Percentiles rank a stretch among this genome's conserved stretches.
phyloP scores from a whole-genome alignment of 2,329 filamentous ascomycete species.

The Fusarium oligoseptatum region DNA sequence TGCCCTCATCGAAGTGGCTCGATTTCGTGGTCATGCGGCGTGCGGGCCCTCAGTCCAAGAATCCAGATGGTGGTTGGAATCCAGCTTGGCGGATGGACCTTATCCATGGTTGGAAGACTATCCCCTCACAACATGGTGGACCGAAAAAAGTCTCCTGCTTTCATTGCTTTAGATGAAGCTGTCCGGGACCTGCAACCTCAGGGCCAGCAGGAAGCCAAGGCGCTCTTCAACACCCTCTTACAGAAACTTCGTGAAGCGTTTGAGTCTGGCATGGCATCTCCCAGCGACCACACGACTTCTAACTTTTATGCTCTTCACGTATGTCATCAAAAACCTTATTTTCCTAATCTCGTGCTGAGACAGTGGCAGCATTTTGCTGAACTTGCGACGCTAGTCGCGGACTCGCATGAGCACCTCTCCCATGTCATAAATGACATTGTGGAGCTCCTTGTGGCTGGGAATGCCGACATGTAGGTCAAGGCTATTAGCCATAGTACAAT shows the following conservation, averaged over 20 bases:
- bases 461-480: not conserved
- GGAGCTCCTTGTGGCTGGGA: not conserved
- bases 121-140: constrained; percentile 5
- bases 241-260: not conserved
- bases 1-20: not conserved
- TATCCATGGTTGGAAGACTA: not conserved
- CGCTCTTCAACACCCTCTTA: not conserved
- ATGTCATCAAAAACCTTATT: not conserved
- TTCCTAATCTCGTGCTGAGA: not conserved
- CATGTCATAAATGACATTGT: not conserved
- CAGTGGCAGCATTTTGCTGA: not conserved
- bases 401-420: not conserved
- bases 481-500: no score
- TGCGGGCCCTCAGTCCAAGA: not conserved
- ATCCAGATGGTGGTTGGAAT: constrained; percentile 2
- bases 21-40: not conserved
- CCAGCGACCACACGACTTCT: not conserved
- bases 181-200: no score
- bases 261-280: not conserved
- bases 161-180: not conserved
- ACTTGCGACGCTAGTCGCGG: not conserved
- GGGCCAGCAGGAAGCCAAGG: not conserved
- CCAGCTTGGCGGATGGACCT: not conserved
- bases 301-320: not conserved
- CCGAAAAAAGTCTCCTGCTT: not conserved